These are phyloP conservation scores for Aspergillus wentii DNA, from an alignment of 495 filamentous ascomycete genomes.

Conservation along the genomic window DNA sequence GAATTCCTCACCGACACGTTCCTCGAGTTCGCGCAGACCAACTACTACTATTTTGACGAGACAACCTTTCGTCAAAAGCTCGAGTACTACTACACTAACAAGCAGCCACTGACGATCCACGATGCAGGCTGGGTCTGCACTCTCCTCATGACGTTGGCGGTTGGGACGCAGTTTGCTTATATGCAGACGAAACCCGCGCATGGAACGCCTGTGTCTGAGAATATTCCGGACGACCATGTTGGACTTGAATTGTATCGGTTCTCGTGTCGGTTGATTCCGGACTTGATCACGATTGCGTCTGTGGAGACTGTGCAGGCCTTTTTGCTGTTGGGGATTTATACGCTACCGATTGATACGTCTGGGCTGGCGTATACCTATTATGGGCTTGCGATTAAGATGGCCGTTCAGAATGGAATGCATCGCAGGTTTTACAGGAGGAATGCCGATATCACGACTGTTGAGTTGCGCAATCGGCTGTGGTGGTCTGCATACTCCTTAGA, in stretches of 20 bases:
- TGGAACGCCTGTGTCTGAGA: not conserved
- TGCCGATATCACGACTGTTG: not conserved
- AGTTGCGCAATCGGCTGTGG: conserved; percentile 11
- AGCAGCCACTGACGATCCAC: conserved; percentile 5
- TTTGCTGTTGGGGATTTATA: conserved; percentile 10
- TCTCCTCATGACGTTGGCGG: conserved; percentile 16
- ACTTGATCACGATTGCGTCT: conserved; percentile 10
- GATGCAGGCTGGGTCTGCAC: conserved; percentile 17
- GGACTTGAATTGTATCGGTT: conserved; percentile 11
- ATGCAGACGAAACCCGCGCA: conserved; percentile 10
- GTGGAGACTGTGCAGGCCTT: conserved; percentile 13
- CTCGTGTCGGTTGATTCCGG: conserved; percentile 13
- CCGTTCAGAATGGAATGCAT: conserved; percentile 13
- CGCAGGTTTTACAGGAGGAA: conserved; percentile 2
- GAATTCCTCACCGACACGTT: conserved; percentile 11
- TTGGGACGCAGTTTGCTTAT: conserved; percentile 18
- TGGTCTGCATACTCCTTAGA: conserved; percentile 10
- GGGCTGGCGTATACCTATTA: conserved; percentile 12
- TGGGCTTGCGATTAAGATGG: conserved; percentile 13
- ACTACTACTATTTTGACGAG: conserved; percentile 14
- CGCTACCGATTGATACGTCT: conserved; percentile 9
- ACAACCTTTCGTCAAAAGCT: conserved; percentile 8
- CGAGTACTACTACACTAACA: conserved; percentile 7
- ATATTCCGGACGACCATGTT: conserved; percentile 5
- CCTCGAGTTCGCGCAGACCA: conserved; percentile 9